Evolutionary conservation across 371 early-diverging fungal species (phyloP), one percentile per base, ranked within the genome.

Genomic region (Nematocida parisii): DNA sequence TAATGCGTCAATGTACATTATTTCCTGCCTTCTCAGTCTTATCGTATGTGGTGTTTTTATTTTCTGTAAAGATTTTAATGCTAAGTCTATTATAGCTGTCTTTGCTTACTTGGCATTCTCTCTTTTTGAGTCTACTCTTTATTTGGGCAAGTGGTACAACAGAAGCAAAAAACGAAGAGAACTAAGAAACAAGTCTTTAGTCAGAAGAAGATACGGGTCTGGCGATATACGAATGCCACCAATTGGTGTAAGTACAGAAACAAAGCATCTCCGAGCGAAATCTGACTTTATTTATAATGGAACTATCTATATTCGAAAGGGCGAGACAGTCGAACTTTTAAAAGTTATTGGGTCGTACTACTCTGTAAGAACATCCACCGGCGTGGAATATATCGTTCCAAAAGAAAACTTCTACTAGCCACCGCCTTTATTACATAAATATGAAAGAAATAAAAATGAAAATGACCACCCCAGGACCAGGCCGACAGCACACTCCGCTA

Each of bases 271-370:
- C n/a, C 11, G 80, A 22, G 57, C 80, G 6, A 77, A 77, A 57
- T 6, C 5, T 13, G 71, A 77, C 42, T 77, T 77, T 70, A 24
- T 57, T 20, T 75, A 55, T 44, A 77, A 77, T 47, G 80, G 80
- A 27, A 27, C 57, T 33, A 27, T 70, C 7, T 77, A 77, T 47
- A 77, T 77, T 18, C 13, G 80, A 24, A 77, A 77, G 57, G 80
- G 80, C 1, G 80, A 77, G 58, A 77, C 80, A 7, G 80, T 77
- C 42, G 80, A 77, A 54, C 62, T 77, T 27, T 47, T 77, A 6
- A 67, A 56, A 24, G 15, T 66, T 5, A 77, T 77, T 2, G 80
- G 80, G 1, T 77, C 80, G 22, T 77, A 77, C 60, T 77, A 77
- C 40, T 77, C 80, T 54, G 71, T 77, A 4, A 67, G 80, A 56